Percentiles rank a stretch among this genome's conserved stretches.
These are phyloP conservation scores for Thelonectria discophora DNA, from an alignment of 2,329 filamentous ascomycete genomes.

Conservation along the genomic window DNA sequence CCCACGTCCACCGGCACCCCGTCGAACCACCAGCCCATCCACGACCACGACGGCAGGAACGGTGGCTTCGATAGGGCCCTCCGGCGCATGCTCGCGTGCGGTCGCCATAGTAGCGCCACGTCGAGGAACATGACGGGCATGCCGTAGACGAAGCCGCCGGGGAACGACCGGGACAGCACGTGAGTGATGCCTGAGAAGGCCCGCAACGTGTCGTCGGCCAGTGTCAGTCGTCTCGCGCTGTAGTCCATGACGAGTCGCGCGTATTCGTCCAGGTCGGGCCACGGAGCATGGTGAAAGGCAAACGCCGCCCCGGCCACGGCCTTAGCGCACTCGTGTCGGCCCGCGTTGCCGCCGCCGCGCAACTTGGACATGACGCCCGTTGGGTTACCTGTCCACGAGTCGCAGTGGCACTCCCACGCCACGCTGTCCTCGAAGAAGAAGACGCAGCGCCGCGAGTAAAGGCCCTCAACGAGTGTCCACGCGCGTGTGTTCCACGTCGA, in stretches of 20 bases:
- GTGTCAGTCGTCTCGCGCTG: constrained; percentile 50
- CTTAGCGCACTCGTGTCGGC: constrained; percentile 45
- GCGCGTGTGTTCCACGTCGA: constrained; percentile 53
- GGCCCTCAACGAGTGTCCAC: constrained; percentile 55
- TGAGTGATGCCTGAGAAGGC: constrained; percentile 55
- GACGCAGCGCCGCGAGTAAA: constrained; percentile 54
- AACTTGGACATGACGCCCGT: constrained; percentile 45
- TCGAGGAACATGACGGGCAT: constrained; percentile 59
- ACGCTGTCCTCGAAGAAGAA: constrained; percentile 55
- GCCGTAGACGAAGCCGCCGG: constrained; percentile 55
- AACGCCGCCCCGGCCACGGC: constrained; percentile 46
- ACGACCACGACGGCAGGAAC: constrained; percentile 57
- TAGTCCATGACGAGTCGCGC: constrained; percentile 56
- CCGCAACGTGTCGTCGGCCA: constrained; percentile 53
- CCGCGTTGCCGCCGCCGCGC: constrained; percentile 34
- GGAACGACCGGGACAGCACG: constrained; percentile 52
- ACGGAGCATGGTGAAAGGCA: constrained; percentile 52
- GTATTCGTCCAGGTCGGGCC: constrained; percentile 58
- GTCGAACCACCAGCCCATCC: constrained; percentile 60
- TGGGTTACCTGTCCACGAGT: constrained; percentile 51
- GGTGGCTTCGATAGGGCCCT: constrained; percentile 48
- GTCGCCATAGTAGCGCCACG: constrained; percentile 55
- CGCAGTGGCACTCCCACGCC: constrained; percentile 58
- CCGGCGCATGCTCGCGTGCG: constrained; percentile 53
- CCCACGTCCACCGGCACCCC: constrained; percentile 53